Percentiles rank a stretch among this genome's conserved stretches.
Conservation (phyloP, 2,329 filamentous ascomycete species). For the Plenodomus tracheiphilus region DNA sequence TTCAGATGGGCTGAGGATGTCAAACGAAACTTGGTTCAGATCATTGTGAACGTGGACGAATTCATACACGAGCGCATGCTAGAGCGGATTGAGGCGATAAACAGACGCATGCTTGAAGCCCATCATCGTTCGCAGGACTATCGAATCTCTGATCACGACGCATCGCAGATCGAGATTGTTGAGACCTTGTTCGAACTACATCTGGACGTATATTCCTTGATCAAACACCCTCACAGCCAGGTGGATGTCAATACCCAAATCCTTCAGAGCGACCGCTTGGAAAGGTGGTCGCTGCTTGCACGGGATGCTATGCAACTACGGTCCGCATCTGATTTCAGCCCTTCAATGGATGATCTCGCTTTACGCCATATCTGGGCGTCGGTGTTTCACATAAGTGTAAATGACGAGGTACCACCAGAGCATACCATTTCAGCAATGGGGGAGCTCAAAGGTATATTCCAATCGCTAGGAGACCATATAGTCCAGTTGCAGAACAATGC, state of each 20-base stretch:
- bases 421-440: conserved; percentile 65
- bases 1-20: conserved; percentile 59
- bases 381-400: conserved; percentile 63
- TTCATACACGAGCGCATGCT: conserved; percentile 52
- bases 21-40: conserved; percentile 58
- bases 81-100: conserved; percentile 37
- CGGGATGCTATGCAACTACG: conserved; percentile 56
- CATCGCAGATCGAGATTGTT: conserved; percentile 55
- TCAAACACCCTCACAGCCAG: conserved; percentile 63
- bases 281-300: conserved; percentile 63
- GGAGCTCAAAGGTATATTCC: conserved; percentile 62
- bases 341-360: conserved; percentile 48
- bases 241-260: conserved; percentile 56
- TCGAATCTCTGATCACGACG: conserved; percentile 34
- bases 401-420: conserved; percentile 59
- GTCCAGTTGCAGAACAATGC: conserved; percentile 79
- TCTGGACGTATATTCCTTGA: conserved; percentile 66
- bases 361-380: conserved; percentile 70
- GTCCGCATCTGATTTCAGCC: conserved; percentile 23
- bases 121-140: conserved; percentile 16
- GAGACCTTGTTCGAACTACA: conserved; percentile 69
- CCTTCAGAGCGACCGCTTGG: conserved; percentile 61
- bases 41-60: conserved; percentile 59
- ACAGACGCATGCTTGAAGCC: conserved; percentile 29
- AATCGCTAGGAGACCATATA: conserved; percentile 51